Base-by-base conservation (phyloP, 352 stramenopile genomes). In the Phytopythium mirpurense region DNA sequence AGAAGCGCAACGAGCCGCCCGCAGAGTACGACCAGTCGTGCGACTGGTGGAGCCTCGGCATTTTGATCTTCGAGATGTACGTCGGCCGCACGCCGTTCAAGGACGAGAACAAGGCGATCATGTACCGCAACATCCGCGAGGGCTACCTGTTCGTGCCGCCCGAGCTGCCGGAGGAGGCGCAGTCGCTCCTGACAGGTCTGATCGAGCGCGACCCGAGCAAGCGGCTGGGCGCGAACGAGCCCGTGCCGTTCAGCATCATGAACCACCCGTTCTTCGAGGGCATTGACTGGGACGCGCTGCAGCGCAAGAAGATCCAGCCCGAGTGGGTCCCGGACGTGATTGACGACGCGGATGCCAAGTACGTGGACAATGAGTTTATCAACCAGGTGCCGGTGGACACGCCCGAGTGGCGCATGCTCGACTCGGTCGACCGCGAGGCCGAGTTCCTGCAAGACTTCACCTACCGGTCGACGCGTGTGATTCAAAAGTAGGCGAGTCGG, bases 41-140 rank as follows among this genome's bases (percentile, higher is more conserved):
- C 46, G 90, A 97, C 55, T 97, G 88, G 85, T 94, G 87, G 88
- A 95, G 85, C 57, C 64, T 96, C 7, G 90, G 90, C 21, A 92
- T 97, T 49, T 56, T 97, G 23, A 71, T 96, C 40, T 96, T 95
- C 49, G 88, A 97, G 59, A 96, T 97, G 85, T 83, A 78, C 57
- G 60, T 92, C 9, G 90, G 90, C 12, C 81, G 83, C 12, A 96
- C 90, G n/a, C 88, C 88, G n/a, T 97, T 97, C 68, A 93, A 95
- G 55, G 86, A 94, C 48, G 76, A 89, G 21, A 97, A 96, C 68
- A 80, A 88, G 59, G 77, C 88, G 14, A 89, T 93, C 56, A 96
- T 97, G 83, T 97, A 96, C 72, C 78, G 88, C 51, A 93, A 96
- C 59, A 97, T 97, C 55, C 74, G 85, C 21, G 76, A 93, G 65